Evolutionary conservation across 768 basidiomycete genomes (phyloP).

Genomic region (Mycena capillaripes): DNA sequence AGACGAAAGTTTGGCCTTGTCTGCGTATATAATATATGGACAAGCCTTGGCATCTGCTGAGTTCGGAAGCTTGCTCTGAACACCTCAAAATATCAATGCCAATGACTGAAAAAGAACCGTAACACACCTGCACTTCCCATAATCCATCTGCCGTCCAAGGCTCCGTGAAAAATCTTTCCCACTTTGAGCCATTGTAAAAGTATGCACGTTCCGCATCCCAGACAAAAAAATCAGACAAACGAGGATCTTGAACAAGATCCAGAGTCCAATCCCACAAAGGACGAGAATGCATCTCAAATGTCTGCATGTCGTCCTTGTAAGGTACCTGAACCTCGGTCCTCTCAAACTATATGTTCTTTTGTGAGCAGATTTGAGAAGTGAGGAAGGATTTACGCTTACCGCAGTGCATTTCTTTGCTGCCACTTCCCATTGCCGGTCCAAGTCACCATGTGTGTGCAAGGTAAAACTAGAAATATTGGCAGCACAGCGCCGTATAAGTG

Average conservation of each 20-base stretch:
- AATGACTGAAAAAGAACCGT: not conserved
- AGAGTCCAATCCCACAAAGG: conserved; percentile 46
- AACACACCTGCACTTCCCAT: conserved; percentile 54
- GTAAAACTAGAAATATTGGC: not conserved
- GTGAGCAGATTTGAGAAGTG: not conserved
- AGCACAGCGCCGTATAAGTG: not conserved
- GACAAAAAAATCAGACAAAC: conserved; percentile 38
- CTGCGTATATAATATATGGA: conserved; percentile 38
- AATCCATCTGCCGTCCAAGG: conserved; percentile 53
- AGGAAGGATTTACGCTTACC: not conserved
- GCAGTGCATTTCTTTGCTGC: not conserved
- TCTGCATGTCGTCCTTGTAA: conserved; percentile 22
- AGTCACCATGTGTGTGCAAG: not conserved
- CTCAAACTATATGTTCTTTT: not conserved
- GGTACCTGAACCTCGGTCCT: conserved; percentile 24
- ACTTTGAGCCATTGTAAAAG: conserved; percentile 43
- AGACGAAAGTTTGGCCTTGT: conserved; percentile 39
- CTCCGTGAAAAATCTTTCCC: conserved; percentile 47
- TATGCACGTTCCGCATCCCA: conserved; percentile 49
- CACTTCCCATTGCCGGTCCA: not conserved
- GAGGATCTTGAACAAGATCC: conserved; percentile 39
- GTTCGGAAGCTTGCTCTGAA: not conserved
- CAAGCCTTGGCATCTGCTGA: conserved; percentile 7
- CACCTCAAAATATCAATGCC: not conserved
- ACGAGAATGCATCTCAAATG: conserved; percentile 35